Evolutionary conservation across 2,329 filamentous ascomycete species (phyloP), one percentile per base, ranked within the genome.

Genomic region (Cladobotryum protrusum): DNA sequence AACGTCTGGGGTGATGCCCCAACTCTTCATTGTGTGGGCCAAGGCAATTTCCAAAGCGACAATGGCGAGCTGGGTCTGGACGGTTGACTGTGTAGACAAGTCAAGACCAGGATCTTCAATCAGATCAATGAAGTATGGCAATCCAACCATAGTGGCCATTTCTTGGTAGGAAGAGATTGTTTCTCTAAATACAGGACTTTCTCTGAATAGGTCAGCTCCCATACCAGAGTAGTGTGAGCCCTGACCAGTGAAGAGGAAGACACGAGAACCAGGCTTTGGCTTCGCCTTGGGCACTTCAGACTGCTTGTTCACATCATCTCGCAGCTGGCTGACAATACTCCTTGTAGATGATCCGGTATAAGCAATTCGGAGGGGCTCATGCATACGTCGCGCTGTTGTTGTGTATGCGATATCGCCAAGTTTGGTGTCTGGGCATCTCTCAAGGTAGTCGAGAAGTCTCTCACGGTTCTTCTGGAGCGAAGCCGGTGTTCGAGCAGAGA

Each of bases 391-490:
- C 11, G 24, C 24, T 2, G 24, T 29, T 9, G 24, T 29, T 29
- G 24, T 29, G 24, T 29, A 29, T 5, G 24, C 24, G 24, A 29
- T 9, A 29, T 29, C 24, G 24, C 6, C 24, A 29, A 29, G 3
- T 29, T 29, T 29, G 7, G 6, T 8, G 24, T 29, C 24, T 29
- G 24, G 24, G 24, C 11, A 9, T 45, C 39, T 41, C 20, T 29
- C 74, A 72, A 61, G 83, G 73, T 66, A 76, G 83, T 3, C 64
- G 62, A 14, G 81, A 67, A 2, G 85, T 70, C 20, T 69, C 56
- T 79, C 70, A 1, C 79, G 69, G 53, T 85, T 85, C 48, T 72
- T 73, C 20, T 74, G 73, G 69, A 84, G 79, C 18, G 81, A 70
- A 17, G 71, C 60, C 64, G 75, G 76, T 41, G 71, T 72, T 62